Percentiles rank a stretch among this genome's conserved stretches.
phyloP scores from a whole-genome alignment of 768 basidiomycete genomes.

The Lactifluus hygrophoroides region DNA sequence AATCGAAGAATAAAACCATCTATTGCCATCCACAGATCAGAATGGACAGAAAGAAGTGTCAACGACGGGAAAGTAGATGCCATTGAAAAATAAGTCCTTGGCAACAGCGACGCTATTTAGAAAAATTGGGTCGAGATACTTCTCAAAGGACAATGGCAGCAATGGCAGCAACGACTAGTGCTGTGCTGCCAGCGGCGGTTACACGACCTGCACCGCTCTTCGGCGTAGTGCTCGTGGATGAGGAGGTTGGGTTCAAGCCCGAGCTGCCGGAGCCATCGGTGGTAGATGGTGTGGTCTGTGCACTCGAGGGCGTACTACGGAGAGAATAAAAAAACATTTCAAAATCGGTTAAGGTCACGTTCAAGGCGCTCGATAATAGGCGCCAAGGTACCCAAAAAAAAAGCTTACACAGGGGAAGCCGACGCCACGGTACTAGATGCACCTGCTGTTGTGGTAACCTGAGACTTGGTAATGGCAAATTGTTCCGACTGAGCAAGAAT shows the following conservation, averaged over 20 bases:
- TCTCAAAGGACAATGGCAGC: conserved; percentile 13
- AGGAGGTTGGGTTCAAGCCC: conserved; percentile 5
- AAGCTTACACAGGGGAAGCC: neutral
- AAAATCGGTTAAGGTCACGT: neutral
- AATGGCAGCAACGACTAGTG: conserved; percentile 9
- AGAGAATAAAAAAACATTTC: neutral
- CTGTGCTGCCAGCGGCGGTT: neutral
- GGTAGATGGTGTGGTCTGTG: neutral
- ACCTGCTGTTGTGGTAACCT: conserved; percentile 19
- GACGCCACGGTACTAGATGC: neutral
- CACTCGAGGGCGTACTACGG: neutral
- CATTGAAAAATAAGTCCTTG: neutral
- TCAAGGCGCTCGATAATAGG: neutral
- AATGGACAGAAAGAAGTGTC: neutral
- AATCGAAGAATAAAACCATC: neutral
- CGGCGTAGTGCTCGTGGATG: conserved; percentile 2
- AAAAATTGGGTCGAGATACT: neutral
- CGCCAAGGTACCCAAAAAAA: neutral
- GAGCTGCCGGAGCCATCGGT: neutral
- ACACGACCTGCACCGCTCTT: conserved; percentile 10
- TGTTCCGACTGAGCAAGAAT: conserved; percentile 65
- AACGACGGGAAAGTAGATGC: neutral
- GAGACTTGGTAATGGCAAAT: conserved; percentile 41
- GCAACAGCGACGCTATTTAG: neutral
- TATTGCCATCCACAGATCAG: neutral